These are phyloP conservation scores for Camptophora hylomeconis DNA, from an alignment of 2,329 filamentous ascomycete species.

Conservation along the genomic window DNA sequence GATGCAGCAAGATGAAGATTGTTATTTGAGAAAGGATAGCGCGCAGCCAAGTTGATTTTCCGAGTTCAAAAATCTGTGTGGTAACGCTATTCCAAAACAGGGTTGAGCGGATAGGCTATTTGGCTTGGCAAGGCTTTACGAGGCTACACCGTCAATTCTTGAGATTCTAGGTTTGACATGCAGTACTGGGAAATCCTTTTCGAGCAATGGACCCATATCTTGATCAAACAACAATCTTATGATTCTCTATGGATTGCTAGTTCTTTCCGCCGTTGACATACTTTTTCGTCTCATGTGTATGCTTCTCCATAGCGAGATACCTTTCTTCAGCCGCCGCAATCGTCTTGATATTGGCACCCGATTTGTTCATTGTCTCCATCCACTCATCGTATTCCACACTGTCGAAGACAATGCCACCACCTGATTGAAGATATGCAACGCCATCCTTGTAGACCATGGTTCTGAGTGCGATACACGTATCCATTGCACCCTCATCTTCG, in stretches of 20 bases:
- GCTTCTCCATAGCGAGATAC: constrained; percentile 36
- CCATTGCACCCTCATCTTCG: constrained; percentile 72
- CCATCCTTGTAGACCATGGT: constrained; percentile 94
- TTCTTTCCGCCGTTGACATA: no score
- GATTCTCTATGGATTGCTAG: no score
- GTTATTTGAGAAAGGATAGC: constrained; percentile 1
- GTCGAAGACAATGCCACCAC: constrained; percentile 85
- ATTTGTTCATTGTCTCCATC: constrained; percentile 94
- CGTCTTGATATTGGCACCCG: constrained; percentile 77
- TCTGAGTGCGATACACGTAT: constrained; percentile 68
- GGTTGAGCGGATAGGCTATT: no score
- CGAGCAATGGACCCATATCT: no score
- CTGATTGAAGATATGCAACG: constrained; percentile 77
- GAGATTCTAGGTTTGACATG: no score
- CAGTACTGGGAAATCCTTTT: no score
- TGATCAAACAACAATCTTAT: no score
- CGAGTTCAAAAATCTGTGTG: constrained; percentile 6
- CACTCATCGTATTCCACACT: constrained; percentile 85
- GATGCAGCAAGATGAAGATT: not conserved
- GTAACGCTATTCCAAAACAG: constrained; percentile 10
- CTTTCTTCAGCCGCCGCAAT: constrained; percentile 71
- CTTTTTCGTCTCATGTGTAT: no score
- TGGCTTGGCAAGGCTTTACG: no score
- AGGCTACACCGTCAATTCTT: no score
- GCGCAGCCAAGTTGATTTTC: no score